Base-by-base conservation (phyloP, 116 monocot genomes). In the Trichopus zeylanicus region DNA sequence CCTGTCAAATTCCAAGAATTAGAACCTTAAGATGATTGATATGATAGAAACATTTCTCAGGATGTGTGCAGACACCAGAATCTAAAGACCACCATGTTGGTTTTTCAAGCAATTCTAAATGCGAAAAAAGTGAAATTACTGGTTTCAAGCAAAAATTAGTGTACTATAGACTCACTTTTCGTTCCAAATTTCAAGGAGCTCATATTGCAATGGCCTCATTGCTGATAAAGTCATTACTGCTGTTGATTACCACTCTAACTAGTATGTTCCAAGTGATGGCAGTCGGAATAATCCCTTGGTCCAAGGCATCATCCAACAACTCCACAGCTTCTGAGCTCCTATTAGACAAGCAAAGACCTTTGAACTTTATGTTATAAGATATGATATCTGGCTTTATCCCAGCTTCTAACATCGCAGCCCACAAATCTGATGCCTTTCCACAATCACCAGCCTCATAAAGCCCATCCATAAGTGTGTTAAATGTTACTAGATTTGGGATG, bases 391-490 rank as follows among this genome's bases (percentile, higher is more conserved):
- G 87, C 48, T 80, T 15, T 23, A 97, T 61, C 18, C 97, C 97
- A 48, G 68, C 66, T 63, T 83, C 63, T n/a, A 78, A 31, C 65
- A 92, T 91, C 64, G 75, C 65, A 46, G 57, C 53, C 91, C 91
- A 87, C 13, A 91, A 21, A 61, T 63, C 53, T 26, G 75, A 73
- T 73, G 90, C 91, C 56, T 63, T 84, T 58, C 80, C 68, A 48
- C 25, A 77, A 30, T 81, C 46, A 55, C 79, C 87, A 42, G 56
- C 62, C 26, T 74, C 51, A 78, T 75, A 84, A 65, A 87, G 37
- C 12, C 91, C 84, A 61, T 91, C 73, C 84, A 97, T 84, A 18
- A 97, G 70, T 23, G 82, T 84, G 57, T 91, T 97, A 67, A 80
- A 30, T 26, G 87, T 97, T 42, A 87, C 87, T 24, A 87, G 53